These are phyloP conservation scores for Trichomonascaceae sp. DNA, from an alignment of 1,139 yeast species.

Conservation along the genomic window DNA sequence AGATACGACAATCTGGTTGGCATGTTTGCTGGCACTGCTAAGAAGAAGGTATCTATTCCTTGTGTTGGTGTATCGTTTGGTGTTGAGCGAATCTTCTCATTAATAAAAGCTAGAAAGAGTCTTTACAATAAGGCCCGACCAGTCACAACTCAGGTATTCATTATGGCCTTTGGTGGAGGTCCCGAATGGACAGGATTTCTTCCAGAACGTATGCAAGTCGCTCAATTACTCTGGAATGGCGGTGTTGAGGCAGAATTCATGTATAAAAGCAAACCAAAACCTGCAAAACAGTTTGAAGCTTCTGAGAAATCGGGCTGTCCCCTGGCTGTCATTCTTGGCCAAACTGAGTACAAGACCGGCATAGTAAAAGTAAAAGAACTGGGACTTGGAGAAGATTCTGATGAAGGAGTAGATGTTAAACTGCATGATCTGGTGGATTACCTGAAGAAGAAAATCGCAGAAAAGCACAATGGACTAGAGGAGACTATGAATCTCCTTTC, in stretches of 20 bases:
- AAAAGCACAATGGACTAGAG: conserved; percentile 9
- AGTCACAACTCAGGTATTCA: conserved; percentile 82
- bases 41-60: conserved; percentile 74
- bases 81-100: conserved; percentile 87
- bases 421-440: conserved; percentile 51
- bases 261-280: conserved; percentile 87
- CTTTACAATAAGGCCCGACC: conserved; percentile 62
- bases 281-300: conserved; percentile 93
- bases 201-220: conserved; percentile 81
- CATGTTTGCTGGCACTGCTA: conserved; percentile 75
- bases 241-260: conserved; percentile 88
- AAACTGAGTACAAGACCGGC: conserved; percentile 82
- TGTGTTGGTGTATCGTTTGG: conserved; percentile 98
- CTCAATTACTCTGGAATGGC: conserved; percentile 76
- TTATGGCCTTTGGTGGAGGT: conserved; percentile 99
- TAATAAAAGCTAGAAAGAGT: conserved; percentile 67
- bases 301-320: conserved; percentile 94
- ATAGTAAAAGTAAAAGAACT: conserved; percentile 76
- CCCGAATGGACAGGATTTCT: conserved; percentile 91
- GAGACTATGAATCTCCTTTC: conserved; percentile 6
- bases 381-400: conserved; percentile 84
- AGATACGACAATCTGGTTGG: conserved; percentile 95
- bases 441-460: conserved; percentile 49
- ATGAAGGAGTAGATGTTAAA: conserved; percentile 74
- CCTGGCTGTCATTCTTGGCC: conserved; percentile 86